phyloP scores from a whole-genome alignment of 495 filamentous ascomycete genomes.

The Parathielavia hyrcaniae region DNA sequence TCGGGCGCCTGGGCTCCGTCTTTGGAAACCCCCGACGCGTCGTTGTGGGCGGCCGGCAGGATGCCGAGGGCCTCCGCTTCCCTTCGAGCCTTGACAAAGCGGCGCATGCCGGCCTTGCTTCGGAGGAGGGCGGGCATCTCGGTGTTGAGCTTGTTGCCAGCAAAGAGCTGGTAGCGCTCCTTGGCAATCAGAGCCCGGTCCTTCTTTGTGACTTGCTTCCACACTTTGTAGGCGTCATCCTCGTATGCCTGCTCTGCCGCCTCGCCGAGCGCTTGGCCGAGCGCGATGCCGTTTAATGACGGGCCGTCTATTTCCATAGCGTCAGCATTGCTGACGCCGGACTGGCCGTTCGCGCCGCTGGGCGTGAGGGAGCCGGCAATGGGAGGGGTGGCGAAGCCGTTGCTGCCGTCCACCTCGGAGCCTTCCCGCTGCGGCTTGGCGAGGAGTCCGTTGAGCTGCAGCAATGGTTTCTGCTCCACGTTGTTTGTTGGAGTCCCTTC shows the following conservation, averaged over 20 bases:
- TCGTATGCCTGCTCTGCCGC: conserved; percentile 53
- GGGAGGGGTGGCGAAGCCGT: conserved; percentile 79
- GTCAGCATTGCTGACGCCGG: conserved; percentile 65
- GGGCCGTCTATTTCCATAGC: conserved; percentile 74
- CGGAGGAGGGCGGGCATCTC: conserved; percentile 84
- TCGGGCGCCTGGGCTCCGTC: conserved; percentile 49
- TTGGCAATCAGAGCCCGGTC: conserved; percentile 81
- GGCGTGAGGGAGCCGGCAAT: conserved; percentile 72
- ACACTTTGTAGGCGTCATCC: conserved; percentile 89
- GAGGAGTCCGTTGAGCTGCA: conserved; percentile 49
- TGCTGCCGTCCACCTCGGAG: conserved; percentile 58
- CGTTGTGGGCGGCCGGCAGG: conserved; percentile 36
- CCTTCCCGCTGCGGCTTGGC: conserved; percentile 45
- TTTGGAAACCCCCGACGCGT: conserved; percentile 39
- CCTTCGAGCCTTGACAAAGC: conserved; percentile 70
- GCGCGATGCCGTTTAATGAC: conserved; percentile 54
- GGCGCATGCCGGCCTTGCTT: conserved; percentile 58
- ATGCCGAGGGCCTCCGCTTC: conserved; percentile 46
- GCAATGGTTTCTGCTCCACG: conserved; percentile 54
- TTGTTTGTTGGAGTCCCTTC: conserved; percentile 77
- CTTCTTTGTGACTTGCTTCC: conserved; percentile 98
- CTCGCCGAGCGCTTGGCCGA: conserved; percentile 47
- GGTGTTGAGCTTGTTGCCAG: conserved; percentile 71
- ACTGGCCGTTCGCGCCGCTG: conserved; percentile 61
- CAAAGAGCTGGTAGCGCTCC: conserved; percentile 75